These are phyloP conservation scores for Aaosphaeria pasadenensis DNA, from an alignment of 2,329 filamentous ascomycete genomes.

Conservation along the genomic window DNA sequence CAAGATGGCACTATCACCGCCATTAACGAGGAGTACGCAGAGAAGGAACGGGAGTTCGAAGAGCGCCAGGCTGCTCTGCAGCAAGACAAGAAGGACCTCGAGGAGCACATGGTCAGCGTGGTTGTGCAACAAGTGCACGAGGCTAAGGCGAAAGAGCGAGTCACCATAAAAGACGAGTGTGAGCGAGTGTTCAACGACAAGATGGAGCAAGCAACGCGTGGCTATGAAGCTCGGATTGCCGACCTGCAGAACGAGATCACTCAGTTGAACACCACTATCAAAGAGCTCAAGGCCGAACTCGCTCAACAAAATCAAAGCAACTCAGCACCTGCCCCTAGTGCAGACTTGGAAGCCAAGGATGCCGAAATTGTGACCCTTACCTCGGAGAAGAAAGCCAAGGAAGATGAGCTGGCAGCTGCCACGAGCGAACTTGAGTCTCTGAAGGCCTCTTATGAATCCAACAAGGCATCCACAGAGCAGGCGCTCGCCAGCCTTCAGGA, in stretches of 20 bases:
- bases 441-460: neutral
- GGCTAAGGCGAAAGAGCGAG: constrained; percentile 36
- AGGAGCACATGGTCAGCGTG: constrained; percentile 42
- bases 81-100: constrained; percentile 37
- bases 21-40: constrained; percentile 32
- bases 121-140: constrained; percentile 41
- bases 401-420: constrained; percentile 1
- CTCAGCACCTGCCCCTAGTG: neutral
- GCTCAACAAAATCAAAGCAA: neutral
- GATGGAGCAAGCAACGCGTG: constrained; percentile 10
- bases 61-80: constrained; percentile 12
- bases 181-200: constrained; percentile 31
- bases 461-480: neutral
- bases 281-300: neutral
- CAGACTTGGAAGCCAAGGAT: constrained; percentile 1
- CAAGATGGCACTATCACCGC: constrained; percentile 13
- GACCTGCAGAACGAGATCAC: constrained; percentile 1
- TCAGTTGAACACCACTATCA: neutral
- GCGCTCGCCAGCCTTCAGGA: neutral
- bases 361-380: neutral
- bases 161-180: constrained; percentile 32
- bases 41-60: constrained; percentile 24
- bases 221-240: neutral
- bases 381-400: constrained; percentile 5
- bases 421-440: neutral